A percentile compares a stretch with the other conserved stretches of the same genome.
Evolutionary conservation across 306 rosid species (phyloP).

Genomic region (Ziziphus jujuba): DNA sequence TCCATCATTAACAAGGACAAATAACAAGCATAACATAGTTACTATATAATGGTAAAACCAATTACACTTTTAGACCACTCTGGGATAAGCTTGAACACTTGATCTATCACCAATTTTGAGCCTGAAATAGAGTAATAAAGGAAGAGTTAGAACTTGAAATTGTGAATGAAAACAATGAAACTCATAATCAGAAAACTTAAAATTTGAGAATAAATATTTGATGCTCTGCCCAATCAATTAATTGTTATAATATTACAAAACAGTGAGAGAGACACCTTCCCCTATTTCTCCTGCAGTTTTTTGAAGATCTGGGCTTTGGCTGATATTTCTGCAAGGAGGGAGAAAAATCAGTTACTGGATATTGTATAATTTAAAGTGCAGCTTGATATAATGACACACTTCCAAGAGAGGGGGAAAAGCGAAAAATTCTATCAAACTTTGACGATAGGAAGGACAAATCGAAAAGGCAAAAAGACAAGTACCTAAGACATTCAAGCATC

Average conservation of each 20-base stretch:
- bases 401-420: too few relatives aligned
- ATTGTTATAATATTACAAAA: background rate
- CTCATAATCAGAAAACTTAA: conserved; percentile 1
- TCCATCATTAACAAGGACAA: background rate
- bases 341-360: background rate
- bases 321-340: conserved; percentile 51
- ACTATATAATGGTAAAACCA: conserved; percentile 17
- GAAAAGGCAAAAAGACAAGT: conserved; percentile 24
- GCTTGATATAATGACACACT: background rate
- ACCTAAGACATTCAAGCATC: conserved; percentile 87
- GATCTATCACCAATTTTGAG: conserved; percentile 65
- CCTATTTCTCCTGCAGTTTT: conserved; percentile 42
- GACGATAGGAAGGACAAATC: background rate
- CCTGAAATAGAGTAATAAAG: conserved; percentile 44
- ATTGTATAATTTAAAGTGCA: background rate
- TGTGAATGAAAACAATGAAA: conserved; percentile 11
- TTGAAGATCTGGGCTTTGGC: conserved; percentile 39
- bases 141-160: conserved; percentile 18
- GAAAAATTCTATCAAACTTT: conserved; percentile 13
- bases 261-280: conserved; percentile 18
- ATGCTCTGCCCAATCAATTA: background rate
- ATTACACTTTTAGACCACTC: conserved; percentile 92
- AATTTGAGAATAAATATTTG: conserved; percentile 5
- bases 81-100: conserved; percentile 68
- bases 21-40: conserved; percentile 9